Percentiles rank a stretch among this genome's conserved stretches.
Conservation (phyloP, 352 stramenopile genomes). For the Phytophthora agathidicida region DNA sequence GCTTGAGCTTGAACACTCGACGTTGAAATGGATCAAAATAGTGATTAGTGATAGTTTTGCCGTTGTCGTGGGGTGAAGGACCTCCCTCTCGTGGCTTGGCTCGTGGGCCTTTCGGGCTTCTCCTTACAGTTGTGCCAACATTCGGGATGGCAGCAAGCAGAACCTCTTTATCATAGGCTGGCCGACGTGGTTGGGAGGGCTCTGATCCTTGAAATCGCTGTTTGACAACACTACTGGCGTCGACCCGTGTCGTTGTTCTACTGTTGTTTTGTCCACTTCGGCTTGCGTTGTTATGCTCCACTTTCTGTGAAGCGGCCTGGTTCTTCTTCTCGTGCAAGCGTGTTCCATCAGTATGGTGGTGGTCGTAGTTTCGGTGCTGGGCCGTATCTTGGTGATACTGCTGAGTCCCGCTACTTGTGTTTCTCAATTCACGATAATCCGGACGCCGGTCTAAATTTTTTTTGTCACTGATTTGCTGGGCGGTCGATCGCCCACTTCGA, state of each 20-base stretch:
- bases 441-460: not conserved
- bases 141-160: not conserved
- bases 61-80: not conserved
- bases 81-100: not conserved
- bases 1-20: conserved; percentile 30
- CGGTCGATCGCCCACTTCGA: not conserved
- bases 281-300: not conserved
- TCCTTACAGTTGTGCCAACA: not conserved
- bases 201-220: not conserved
- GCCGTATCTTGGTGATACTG: not conserved
- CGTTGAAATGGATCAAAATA: conserved; percentile 11
- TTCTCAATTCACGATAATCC: not conserved
- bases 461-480: not conserved
- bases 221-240: not conserved
- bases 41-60: not conserved
- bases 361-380: not conserved
- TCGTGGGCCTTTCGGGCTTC: conserved; percentile 1
- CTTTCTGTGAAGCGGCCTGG: not conserved
- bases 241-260: not conserved
- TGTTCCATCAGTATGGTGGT: not conserved
- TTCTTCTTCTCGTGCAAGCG: not conserved
- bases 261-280: not conserved
- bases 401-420: not conserved
- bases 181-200: not conserved
- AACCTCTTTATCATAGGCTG: not conserved